A percentile compares a stretch with the other conserved stretches of the same genome.
Conservation (phyloP, 1,284 basidiomycete genomes). For the Mycosarcoma mackinlayi region DNA sequence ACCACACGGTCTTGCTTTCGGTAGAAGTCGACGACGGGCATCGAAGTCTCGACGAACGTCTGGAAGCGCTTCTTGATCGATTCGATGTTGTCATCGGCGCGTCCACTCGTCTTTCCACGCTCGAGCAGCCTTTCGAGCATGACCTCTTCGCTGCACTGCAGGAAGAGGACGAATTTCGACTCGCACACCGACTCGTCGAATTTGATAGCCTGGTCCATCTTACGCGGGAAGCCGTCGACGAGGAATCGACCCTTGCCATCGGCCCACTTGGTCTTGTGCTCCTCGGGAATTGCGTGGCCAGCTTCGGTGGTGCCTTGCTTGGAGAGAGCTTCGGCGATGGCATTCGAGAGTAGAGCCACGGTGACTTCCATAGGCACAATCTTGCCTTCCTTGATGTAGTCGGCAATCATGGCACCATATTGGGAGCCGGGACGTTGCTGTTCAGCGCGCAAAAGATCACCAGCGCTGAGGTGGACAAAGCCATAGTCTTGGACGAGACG, state of each 20-base stretch:
- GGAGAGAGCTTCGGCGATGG: conserved; percentile 79
- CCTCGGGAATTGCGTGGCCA: conserved; percentile 30
- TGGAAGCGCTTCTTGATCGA: conserved; percentile 95
- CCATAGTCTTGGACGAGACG: conserved; percentile 86
- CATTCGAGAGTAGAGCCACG: conserved; percentile 92
- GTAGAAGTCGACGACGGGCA: conserved; percentile 95
- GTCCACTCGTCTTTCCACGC: conserved; percentile 90
- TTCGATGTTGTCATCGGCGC: conserved; percentile 95
- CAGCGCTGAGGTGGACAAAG: conserved; percentile 96
- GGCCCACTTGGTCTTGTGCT: conserved; percentile 74
- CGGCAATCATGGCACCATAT: conserved; percentile 87
- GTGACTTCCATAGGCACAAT: conserved; percentile 99
- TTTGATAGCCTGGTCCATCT: conserved; percentile 96
- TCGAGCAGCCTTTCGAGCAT: conserved; percentile 88
- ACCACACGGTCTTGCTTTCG: conserved; percentile 78
- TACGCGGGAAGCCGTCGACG: conserved; percentile 96
- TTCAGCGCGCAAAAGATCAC: conserved; percentile 94
- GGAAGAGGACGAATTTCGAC: conserved; percentile 85
- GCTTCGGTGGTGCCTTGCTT: conserved; percentile 30
- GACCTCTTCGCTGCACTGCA: conserved; percentile 87
- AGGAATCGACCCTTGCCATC: conserved; percentile 86
- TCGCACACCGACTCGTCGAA: conserved; percentile 86
- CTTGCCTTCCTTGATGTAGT: conserved; percentile 88
- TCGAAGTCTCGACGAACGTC: conserved; percentile 90
- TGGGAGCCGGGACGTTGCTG: conserved; percentile 86